Evolutionary conservation across 257 asterid species (phyloP), one percentile per base, ranked within the genome.

Genomic region (Plectranthus barbatus): DNA sequence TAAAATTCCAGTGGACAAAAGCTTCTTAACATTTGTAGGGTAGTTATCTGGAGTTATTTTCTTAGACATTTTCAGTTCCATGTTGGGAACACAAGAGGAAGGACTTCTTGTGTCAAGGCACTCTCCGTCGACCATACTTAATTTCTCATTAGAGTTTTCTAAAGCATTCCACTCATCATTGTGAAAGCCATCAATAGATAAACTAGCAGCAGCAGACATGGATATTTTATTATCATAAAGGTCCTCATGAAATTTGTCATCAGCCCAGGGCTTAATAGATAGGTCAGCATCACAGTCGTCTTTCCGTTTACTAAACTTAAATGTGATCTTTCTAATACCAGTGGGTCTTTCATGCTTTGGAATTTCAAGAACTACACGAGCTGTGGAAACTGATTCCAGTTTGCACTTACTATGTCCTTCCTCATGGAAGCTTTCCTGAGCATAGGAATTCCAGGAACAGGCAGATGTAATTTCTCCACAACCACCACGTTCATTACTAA

Each of bases 341-440:
- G 97, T 84, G 62, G 94, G 94, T 73, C 95, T 79, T 47, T 81
- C 74, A 66, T 93, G 86, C 85, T 93, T 80, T 55, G 99, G 99
- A 68, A 93, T 93, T 80, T 93, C 99, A 71, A 90, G 91, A 34
- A 90, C 95, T 55, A 93, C 88, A 52, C 86, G 66, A 36, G 96
- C 74, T 3, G 78, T 79, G 45, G 90, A 75, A 62, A 71, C 79
- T 31, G 82, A 67, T 50, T 79, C 84, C 18, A 64, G 48, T 51
- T 74, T 83, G 76, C 77, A 69, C 71, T 74, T 74, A 46, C 56
- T 57, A 58, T 60, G 87, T 54, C 83, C 88, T 69, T 78, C 94
- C 58, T 81, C 81, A 5, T 81, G 60, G 49, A 74, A 73, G 68
- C 81, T 84, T 64, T 75, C 94, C 37, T 80, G 86, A 20, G 74